Percentiles rank a stretch among this genome's conserved stretches.
These are phyloP conservation scores for Gyromitra esculenta DNA, from an alignment of 2,329 filamentous ascomycete species.

Conservation along the genomic window DNA sequence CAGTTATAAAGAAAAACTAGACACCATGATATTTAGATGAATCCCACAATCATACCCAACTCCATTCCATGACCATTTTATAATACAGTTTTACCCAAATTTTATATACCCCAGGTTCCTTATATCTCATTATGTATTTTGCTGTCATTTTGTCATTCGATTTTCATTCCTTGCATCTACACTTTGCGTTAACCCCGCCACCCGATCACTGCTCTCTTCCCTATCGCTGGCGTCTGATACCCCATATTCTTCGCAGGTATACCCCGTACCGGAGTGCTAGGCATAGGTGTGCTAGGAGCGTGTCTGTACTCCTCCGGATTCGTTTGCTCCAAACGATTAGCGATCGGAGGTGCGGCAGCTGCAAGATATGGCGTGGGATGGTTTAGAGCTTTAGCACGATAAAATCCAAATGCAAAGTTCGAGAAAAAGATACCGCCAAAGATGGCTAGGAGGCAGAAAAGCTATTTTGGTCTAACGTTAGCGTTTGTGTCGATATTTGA, in stretches of 20 bases:
- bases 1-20: not conserved
- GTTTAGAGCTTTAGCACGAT: conserved; percentile 40
- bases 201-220: conserved; percentile 1
- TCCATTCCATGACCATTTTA: conserved; percentile 9
- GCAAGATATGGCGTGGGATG: conserved; percentile 55
- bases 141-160: not conserved
- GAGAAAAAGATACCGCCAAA: conserved; percentile 67
- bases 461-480: conserved; percentile 54
- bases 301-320: conserved; percentile 15
- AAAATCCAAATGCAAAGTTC: conserved; percentile 67
- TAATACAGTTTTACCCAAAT: conserved; percentile 19
- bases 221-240: not conserved
- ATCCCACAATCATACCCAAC: conserved; percentile 10
- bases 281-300: conserved; percentile 12
- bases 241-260: conserved; percentile 1
- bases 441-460: conserved; percentile 62
- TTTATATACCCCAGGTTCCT: not conserved
- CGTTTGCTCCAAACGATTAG: conserved; percentile 17
- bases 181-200: not conserved
- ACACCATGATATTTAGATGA: conserved; percentile 8
- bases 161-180: not conserved
- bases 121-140: not conserved
- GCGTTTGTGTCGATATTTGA: not conserved
- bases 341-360: conserved; percentile 52
- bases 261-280: conserved; percentile 10